Percentiles rank a stretch among this genome's conserved stretches.
Conservation (phyloP, 345 rosid genomes). For the Salix caprea region DNA sequence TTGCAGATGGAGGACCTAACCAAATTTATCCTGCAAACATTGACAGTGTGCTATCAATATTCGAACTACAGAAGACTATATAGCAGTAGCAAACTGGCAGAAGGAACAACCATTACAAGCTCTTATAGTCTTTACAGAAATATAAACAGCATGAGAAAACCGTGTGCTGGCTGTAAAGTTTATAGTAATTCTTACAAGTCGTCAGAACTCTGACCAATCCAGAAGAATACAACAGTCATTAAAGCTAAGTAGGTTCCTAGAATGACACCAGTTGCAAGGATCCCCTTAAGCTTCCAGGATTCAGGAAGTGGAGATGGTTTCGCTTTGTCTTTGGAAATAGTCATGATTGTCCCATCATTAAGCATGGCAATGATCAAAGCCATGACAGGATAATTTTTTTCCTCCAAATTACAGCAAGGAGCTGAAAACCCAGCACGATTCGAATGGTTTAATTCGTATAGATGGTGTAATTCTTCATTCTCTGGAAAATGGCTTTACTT, state of each 20-base stretch:
- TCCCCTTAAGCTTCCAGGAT: constrained; percentile 71
- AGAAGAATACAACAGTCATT: constrained; percentile 80
- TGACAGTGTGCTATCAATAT: neutral
- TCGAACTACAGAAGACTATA: neutral
- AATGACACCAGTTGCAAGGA: constrained; percentile 65
- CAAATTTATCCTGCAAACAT: constrained; percentile 55
- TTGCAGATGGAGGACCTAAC: constrained; percentile 56
- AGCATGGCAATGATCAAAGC: constrained; percentile 66
- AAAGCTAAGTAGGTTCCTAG: constrained; percentile 68
- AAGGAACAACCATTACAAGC: neutral
- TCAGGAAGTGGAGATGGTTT: constrained; percentile 73
- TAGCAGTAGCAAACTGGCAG: neutral
- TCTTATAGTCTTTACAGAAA: neutral
- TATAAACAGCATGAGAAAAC: neutral
- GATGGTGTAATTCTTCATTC: constrained; percentile 88
- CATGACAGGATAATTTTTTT: constrained; percentile 26
- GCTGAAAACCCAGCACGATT: constrained; percentile 67
- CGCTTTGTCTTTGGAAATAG: constrained; percentile 61
- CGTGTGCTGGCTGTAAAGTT: neutral
- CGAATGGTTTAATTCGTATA: constrained; percentile 75
- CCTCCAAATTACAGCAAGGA: constrained; percentile 71
- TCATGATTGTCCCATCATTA: constrained; percentile 73
- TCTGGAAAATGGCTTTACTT: constrained; percentile 77
- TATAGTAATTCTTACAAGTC: constrained; percentile 51
- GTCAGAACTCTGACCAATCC: constrained; percentile 49